A percentile compares a stretch with the other conserved stretches of the same genome.
Conservation (phyloP, 2,329 filamentous ascomycete genomes). For the Septoria petroselini region DNA sequence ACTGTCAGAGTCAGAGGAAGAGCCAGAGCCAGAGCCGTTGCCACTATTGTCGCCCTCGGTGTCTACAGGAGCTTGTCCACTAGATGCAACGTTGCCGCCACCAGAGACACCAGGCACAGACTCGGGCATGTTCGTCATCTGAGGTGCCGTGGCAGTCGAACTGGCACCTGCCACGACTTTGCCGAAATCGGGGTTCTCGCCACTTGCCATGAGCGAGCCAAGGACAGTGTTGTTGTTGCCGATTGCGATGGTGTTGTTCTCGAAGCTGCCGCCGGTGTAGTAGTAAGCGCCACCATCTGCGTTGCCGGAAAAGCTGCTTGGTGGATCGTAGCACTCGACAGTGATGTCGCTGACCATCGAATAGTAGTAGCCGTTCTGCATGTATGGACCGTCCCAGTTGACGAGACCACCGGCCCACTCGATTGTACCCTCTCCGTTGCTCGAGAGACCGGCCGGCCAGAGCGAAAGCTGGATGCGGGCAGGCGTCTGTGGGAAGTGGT, state of each 20-base stretch:
- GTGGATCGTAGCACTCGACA: slow-evolving; percentile 86
- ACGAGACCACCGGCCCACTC: slow-evolving; percentile 89
- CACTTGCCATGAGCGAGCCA: slow-evolving; percentile 75
- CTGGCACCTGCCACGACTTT: slow-evolving; percentile 37
- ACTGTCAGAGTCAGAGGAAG: slow-evolving; percentile 9
- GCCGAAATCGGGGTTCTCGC: slow-evolving; percentile 62
- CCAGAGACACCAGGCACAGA: slow-evolving; percentile 58
- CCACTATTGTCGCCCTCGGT: slow-evolving; percentile 34
- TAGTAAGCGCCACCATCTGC: slow-evolving; percentile 65
- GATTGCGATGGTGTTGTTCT: slow-evolving; percentile 75
- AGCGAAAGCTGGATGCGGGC: slow-evolving; percentile 88
- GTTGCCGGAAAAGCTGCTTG: slow-evolving; percentile 61
- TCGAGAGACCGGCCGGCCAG: slow-evolving; percentile 83
- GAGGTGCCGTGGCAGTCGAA: slow-evolving; percentile 30
- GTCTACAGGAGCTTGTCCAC: slow-evolving; percentile 15
- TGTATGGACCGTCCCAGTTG: slow-evolving; percentile 78
- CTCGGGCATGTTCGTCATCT: slow-evolving; percentile 37
- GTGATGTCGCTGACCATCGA: slow-evolving; percentile 71
- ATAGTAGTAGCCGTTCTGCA: slow-evolving; percentile 88
- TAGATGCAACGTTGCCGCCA: slow-evolving; percentile 27
- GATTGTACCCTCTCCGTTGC: slow-evolving; percentile 79
- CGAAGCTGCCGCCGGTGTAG: slow-evolving; percentile 62
- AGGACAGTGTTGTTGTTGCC: slow-evolving; percentile 72
- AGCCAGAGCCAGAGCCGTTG: slow-evolving; percentile 23
- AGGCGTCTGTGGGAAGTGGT: slow-evolving; percentile 86